These are phyloP conservation scores for Dendrocalamus sinicus DNA, from an alignment of 176 grass and related monocot genomes.

Conservation along the genomic window DNA sequence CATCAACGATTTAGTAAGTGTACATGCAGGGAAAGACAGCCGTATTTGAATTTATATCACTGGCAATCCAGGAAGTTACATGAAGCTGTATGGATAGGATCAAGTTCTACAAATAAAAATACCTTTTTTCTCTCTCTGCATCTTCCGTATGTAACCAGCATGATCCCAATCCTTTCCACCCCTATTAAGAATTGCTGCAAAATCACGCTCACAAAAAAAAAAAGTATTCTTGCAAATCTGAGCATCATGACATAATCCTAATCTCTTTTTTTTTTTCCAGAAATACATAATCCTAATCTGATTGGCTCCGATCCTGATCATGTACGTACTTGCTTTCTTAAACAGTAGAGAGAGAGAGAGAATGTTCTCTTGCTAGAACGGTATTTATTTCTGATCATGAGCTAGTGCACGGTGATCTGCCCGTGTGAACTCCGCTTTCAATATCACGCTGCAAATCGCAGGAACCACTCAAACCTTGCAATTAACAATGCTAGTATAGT, in stretches of 20 bases:
- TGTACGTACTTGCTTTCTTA: background rate
- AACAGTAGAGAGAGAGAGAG: background rate
- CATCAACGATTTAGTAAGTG: too few relatives aligned
- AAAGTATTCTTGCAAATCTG: background rate
- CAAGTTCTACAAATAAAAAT: too few relatives aligned
- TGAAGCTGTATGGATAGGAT: too few relatives aligned
- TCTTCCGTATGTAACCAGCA: background rate
- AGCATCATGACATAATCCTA: background rate
- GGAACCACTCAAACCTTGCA: background rate
- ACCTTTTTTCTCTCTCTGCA: too few relatives aligned
- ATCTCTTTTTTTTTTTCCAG: too few relatives aligned
- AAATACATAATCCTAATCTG: background rate
- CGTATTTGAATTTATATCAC: too few relatives aligned
- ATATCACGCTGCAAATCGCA: background rate
- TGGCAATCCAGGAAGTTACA: too few relatives aligned
- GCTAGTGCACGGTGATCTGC: too few relatives aligned
- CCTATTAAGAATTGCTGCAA: background rate
- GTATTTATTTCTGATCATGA: too few relatives aligned
- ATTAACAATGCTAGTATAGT: background rate
- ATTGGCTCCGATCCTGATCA: background rate
- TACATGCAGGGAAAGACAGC: too few relatives aligned
- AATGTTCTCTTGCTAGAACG: too few relatives aligned
- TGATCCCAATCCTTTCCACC: background rate
- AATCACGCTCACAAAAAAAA: background rate
- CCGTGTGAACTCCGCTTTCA: too few relatives aligned